Percentiles rank a stretch among this genome's conserved stretches.
Conservation (phyloP, 2,329 filamentous ascomycete genomes). For the Ophiosphaerella korrae region DNA sequence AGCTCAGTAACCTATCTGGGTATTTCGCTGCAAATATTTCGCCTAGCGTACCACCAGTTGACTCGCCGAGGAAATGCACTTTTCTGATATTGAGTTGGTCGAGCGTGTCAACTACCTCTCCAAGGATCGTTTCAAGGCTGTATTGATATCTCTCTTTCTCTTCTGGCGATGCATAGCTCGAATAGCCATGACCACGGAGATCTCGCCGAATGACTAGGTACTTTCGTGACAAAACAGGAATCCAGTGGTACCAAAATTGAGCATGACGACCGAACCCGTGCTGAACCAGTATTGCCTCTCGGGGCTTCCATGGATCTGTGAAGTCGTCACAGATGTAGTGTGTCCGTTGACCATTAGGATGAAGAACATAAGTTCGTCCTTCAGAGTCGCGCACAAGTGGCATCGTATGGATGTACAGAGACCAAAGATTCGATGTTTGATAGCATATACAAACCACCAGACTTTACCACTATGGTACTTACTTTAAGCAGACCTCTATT, state of each 20-base stretch:
- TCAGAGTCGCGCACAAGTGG: conserved; percentile 23
- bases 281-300: conserved; percentile 44
- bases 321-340: conserved; percentile 38
- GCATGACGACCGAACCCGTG: conserved; percentile 45
- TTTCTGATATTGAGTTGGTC: conserved; percentile 38
- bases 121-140: conserved; percentile 32
- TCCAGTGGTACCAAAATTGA: conserved; percentile 46
- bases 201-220: conserved; percentile 44
- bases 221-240: conserved; percentile 35
- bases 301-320: conserved; percentile 38
- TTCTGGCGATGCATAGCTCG: conserved; percentile 24
- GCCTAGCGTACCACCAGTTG: conserved; percentile 42
- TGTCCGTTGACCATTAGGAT: conserved; percentile 37
- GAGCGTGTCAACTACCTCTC: conserved; percentile 42
- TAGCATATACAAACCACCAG: no score
- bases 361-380: conserved; percentile 34
- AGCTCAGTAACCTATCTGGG: conserved; percentile 33
- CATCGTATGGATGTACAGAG: conserved; percentile 12
- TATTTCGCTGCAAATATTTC: conserved; percentile 41
- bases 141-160: conserved; percentile 23
- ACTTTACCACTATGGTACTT: no score
- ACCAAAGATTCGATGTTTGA: no score
- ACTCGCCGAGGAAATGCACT: conserved; percentile 45
- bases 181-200: conserved; percentile 42
- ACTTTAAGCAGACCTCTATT: background rate